Percentiles rank a stretch among this genome's conserved stretches.
These are phyloP conservation scores for Candida frijolesensis DNA, from an alignment of 1,139 yeast genomes.

Conservation along the genomic window DNA sequence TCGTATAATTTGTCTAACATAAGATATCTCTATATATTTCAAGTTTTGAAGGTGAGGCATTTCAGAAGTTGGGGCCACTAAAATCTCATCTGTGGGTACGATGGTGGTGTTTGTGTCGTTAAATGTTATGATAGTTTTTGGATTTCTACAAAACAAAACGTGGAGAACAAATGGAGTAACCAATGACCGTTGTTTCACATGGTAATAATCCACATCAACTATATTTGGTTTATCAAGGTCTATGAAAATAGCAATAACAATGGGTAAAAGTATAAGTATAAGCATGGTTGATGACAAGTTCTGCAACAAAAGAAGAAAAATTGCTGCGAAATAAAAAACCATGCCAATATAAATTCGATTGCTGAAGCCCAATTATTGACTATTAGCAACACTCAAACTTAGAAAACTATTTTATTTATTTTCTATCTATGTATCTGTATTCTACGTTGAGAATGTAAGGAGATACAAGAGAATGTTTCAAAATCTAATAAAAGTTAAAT, in stretches of 20 bases:
- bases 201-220: not conserved
- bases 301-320: not conserved
- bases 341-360: not conserved
- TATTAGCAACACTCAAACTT: no score
- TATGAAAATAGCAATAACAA: not conserved
- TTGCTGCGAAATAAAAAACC: not conserved
- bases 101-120: slow-evolving; percentile 13
- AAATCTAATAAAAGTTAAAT: no score
- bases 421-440: no score
- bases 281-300: not conserved
- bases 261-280: not conserved
- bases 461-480: no score
- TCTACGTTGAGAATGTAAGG: no score
- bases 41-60: not conserved
- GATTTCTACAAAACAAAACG: slow-evolving; percentile 5
- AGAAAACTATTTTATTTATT: no score
- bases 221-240: slow-evolving; percentile 1
- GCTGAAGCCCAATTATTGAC: no score
- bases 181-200: not conserved
- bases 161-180: slow-evolving; percentile 2
- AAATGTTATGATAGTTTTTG: slow-evolving; percentile 11
- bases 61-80: not conserved
- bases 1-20: not conserved
- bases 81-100: slow-evolving; percentile 11
- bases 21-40: slow-evolving; percentile 10